phyloP scores from a whole-genome alignment of 1,139 yeast species.

The Pneumocystis wakefieldiae region DNA sequence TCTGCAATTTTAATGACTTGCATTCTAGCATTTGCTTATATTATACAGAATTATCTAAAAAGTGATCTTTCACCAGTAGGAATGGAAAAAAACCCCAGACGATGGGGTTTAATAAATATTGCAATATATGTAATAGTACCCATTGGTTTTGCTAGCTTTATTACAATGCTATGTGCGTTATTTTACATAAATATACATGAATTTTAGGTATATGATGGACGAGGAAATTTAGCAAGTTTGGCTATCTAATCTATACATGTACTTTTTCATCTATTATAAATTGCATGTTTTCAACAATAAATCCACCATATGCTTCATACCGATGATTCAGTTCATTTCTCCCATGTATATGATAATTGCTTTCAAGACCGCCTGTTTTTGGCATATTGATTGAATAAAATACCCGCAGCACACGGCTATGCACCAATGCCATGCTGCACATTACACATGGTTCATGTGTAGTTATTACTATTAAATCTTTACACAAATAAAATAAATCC shows the following conservation, averaged over 20 bases:
- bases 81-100: conserved; percentile 28
- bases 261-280: background rate
- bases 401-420: conserved; percentile 63
- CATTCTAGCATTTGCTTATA: conserved; percentile 66
- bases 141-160: conserved; percentile 82
- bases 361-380: conserved; percentile 41
- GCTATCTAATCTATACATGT: background rate
- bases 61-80: conserved; percentile 33
- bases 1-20: conserved; percentile 79
- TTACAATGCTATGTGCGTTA: conserved; percentile 51
- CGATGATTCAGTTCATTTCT: conserved; percentile 56
- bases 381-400: conserved; percentile 40
- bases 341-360: conserved; percentile 56
- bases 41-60: conserved; percentile 77
- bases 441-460: conserved; percentile 94
- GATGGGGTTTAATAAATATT: conserved; percentile 62
- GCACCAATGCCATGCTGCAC: conserved; percentile 94
- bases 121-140: conserved; percentile 96
- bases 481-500: conserved; percentile 45
- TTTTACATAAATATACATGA: background rate
- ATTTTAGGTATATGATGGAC: too few species aligned
- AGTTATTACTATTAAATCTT: conserved; percentile 61
- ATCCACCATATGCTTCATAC: background rate
- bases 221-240: too few species aligned
- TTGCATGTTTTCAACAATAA: background rate